Evolutionary conservation across 768 basidiomycete genomes (phyloP), one percentile per base, ranked within the genome.

Genomic region (Sarcomyxa edulis): DNA sequence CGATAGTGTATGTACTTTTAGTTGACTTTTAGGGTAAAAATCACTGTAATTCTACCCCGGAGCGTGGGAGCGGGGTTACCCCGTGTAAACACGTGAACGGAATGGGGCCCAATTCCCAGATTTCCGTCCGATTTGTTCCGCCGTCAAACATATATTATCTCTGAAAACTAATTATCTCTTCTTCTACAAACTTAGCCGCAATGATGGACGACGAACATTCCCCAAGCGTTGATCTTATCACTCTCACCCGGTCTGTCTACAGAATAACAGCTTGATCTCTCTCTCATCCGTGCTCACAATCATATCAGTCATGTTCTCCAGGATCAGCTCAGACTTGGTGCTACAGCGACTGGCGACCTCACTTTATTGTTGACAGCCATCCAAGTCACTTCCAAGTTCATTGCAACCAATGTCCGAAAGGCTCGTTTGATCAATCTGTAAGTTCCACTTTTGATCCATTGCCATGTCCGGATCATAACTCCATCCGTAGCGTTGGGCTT

Each of bases 351-450:
- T 1, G 95, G 96, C 43, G 96, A 98, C 66, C 69, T 98, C 39
- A 98, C 96, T 3, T 65, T 98, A 44, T 77, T 99, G 40, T 75
- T 99, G 48, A 95, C 84, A 44, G 95, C 93, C 32, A 97, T 99
- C 59, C 92, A 96, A 60, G 81, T 92, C 47, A 90, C 90, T 22
- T 92, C 87, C 68, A 93, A 92, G 64, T 97, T 97, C 72, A 97
- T 98, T 58, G 90, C 94, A 2, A 94, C 91, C 49, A 98, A 97
- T 55, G 96, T 99, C 53, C 82, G 96, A 48, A 90, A 91, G 64
- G 96, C 96, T 19, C 79, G 95, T 34, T 72, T 99, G 45, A 97
- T 99, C 68, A 98, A 99, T 61, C 76, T 99, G 88, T 95, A 52
- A 55, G 89, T 68, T 32, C 28, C 32, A n/a, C 14, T 22, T 5